Evolutionary conservation across 768 basidiomycete species (phyloP).

Genomic region (Clitopilus hobsonii): DNA sequence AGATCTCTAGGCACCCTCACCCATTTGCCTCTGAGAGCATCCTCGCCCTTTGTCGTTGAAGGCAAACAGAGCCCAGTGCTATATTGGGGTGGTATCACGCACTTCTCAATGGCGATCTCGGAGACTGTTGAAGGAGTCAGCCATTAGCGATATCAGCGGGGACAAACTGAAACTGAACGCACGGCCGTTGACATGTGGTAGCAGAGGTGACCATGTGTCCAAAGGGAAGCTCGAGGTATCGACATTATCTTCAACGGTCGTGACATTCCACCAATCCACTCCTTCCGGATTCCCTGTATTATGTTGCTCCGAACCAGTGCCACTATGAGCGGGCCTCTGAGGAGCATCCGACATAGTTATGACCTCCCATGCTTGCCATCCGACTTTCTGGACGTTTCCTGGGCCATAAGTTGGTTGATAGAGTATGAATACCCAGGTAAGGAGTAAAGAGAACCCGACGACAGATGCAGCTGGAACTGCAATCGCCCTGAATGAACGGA

Average conservation of each 20-base stretch:
- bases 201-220: constrained; percentile 73
- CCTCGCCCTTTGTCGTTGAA: constrained; percentile 60
- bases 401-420: constrained; percentile 77
- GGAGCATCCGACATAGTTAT: constrained; percentile 29
- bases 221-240: constrained; percentile 72
- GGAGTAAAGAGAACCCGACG: constrained; percentile 63
- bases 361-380: constrained; percentile 88
- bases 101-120: constrained; percentile 70
- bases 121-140: constrained; percentile 51
- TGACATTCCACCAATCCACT: constrained; percentile 72
- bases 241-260: constrained; percentile 30
- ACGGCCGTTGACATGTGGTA: constrained; percentile 76
- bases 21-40: constrained; percentile 83
- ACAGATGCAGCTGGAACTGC: constrained; percentile 58
- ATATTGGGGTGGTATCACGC: constrained; percentile 58
- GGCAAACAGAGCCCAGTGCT: constrained; percentile 64
- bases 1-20: constrained; percentile 82
- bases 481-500: constrained; percentile 49
- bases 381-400: constrained; percentile 64
- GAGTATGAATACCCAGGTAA: constrained; percentile 75
- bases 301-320: constrained; percentile 10
- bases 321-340: constrained; percentile 9
- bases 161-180: constrained; percentile 22
- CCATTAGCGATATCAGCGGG: constrained; percentile 1
- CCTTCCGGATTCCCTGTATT: constrained; percentile 17